Evolutionary conservation across 768 basidiomycete species (phyloP), one percentile per base, ranked within the genome.

Genomic region (Russula compacta): DNA sequence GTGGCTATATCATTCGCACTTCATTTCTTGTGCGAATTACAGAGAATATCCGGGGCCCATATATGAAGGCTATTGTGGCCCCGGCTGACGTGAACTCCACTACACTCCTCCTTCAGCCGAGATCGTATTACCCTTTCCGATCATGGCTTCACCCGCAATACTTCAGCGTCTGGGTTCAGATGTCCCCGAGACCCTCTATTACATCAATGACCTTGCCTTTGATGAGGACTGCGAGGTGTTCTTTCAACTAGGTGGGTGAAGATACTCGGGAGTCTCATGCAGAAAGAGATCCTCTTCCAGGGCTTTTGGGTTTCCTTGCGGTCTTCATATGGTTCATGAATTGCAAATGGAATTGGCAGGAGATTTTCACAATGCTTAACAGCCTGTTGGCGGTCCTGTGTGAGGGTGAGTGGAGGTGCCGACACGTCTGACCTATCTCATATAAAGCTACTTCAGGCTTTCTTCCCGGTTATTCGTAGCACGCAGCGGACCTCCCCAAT

Each of bases 281-380:
- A 46, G 44, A 49, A 46, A 42, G 24, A 24, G 24, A 48, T 33
- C 5, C 29, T 19, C 11, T 4, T 43, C 14, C 29, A 63, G 61
- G 61, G 6, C 57, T 63, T 15, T 53, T 63, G 24, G 32, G 39
- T 48, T 44, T 63, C 29, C 61, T 63, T 43, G 61, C 52, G 4
- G 24, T 46, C 19, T 48, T 63, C 21, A 63, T 63, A 53, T 63
- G 61, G 61, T 53, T 63, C 46, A 63, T 63, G 61, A 63, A 58
- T 39, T 53, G 56, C 47, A 58, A 42, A 24, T 51, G 52, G 44
- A 54, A 46, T 43, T 63, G 61, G 61, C 39, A 17, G 39, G 56
- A 58, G 32, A 29, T 63, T 5, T 54, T 53, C 19, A 39, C 15
- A 17, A 36, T 19, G 47, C 46, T 58, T 17, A 6, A 53, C 6